phyloP scores from a whole-genome alignment of 805 yeast species.

The Nakazawaea laoshanensis region DNA sequence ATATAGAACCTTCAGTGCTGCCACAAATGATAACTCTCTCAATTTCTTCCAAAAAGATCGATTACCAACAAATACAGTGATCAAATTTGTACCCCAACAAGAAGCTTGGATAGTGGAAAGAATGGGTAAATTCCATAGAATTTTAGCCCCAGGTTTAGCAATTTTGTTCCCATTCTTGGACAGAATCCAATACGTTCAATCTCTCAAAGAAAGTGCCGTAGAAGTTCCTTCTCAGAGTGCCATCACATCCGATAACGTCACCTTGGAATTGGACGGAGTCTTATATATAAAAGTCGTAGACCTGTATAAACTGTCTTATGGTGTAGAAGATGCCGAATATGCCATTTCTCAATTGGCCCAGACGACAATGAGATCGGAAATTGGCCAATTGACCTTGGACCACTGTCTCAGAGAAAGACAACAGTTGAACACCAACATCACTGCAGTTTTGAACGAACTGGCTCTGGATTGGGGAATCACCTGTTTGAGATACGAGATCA shows the following conservation, averaged over 20 bases:
- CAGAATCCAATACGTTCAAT: conserved; percentile 72
- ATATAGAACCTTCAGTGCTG: no score
- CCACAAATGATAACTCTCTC: conserved; percentile 16
- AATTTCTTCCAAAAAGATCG: conserved; percentile 54
- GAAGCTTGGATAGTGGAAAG: conserved; percentile 88
- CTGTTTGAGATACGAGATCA: conserved; percentile 77
- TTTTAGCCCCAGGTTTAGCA: conserved; percentile 72
- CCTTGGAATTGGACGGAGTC: conserved; percentile 79
- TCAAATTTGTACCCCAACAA: conserved; percentile 82
- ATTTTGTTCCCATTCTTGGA: conserved; percentile 66
- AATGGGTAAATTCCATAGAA: conserved; percentile 74
- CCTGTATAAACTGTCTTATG: conserved; percentile 80
- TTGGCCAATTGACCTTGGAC: conserved; percentile 76
- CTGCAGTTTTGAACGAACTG: conserved; percentile 75
- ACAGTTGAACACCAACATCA: conserved; percentile 61
- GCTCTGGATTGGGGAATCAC: conserved; percentile 80
- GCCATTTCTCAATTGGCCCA: conserved; percentile 83
- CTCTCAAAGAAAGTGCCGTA: conserved; percentile 75
- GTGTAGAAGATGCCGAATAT: conserved; percentile 82
- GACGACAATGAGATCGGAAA: conserved; percentile 86
- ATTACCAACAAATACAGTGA: conserved; percentile 66
- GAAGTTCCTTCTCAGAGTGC: conserved; percentile 82
- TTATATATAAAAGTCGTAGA: conserved; percentile 70
- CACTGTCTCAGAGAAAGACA: conserved; percentile 74
- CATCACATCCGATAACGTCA: conserved; percentile 79